These are phyloP conservation scores for Nemania sp. DNA, from an alignment of 2,329 filamentous ascomycete genomes.

Conservation along the genomic window DNA sequence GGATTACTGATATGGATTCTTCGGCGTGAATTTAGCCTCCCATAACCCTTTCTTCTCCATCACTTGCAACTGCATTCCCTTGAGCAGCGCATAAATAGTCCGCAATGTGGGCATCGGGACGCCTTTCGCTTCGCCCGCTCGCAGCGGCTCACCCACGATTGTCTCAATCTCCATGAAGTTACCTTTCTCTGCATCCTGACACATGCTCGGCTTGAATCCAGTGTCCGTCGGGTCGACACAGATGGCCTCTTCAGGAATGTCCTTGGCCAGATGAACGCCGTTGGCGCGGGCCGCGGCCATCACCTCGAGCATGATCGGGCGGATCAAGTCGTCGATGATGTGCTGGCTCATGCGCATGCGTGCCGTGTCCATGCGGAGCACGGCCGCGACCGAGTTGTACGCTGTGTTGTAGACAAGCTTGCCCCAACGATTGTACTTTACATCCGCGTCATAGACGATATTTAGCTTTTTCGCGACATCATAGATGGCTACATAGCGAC, in stretches of 20 bases:
- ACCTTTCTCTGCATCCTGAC: slow-evolving; percentile 54
- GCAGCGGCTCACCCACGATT: slow-evolving; percentile 59
- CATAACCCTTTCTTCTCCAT: slow-evolving; percentile 49
- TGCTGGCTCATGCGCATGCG: slow-evolving; percentile 51
- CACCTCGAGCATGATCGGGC: slow-evolving; percentile 59
- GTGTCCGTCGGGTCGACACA: slow-evolving; percentile 52
- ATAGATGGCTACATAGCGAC: slow-evolving; percentile 53
- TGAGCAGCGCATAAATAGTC: slow-evolving; percentile 52
- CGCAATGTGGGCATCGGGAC: slow-evolving; percentile 54
- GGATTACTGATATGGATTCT: slow-evolving; percentile 32
- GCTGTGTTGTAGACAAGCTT: slow-evolving; percentile 56
- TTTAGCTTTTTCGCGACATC: slow-evolving; percentile 49
- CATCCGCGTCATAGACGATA: slow-evolving; percentile 46
- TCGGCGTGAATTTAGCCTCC: slow-evolving; percentile 28
- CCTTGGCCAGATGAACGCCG: slow-evolving; percentile 44
- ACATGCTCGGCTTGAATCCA: slow-evolving; percentile 57
- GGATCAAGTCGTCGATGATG: slow-evolving; percentile 51
- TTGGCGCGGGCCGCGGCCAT: slow-evolving; percentile 49
- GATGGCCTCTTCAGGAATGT: slow-evolving; percentile 50
- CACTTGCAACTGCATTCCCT: slow-evolving; percentile 52
- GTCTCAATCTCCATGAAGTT: slow-evolving; percentile 61
- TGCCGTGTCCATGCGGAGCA: slow-evolving; percentile 55
- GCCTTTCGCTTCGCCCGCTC: slow-evolving; percentile 51
- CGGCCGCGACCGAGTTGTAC: slow-evolving; percentile 56
- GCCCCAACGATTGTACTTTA: slow-evolving; percentile 50